Conservation (phyloP, 768 basidiomycete genomes). For the Rhizopogon vesiculosus region DNA sequence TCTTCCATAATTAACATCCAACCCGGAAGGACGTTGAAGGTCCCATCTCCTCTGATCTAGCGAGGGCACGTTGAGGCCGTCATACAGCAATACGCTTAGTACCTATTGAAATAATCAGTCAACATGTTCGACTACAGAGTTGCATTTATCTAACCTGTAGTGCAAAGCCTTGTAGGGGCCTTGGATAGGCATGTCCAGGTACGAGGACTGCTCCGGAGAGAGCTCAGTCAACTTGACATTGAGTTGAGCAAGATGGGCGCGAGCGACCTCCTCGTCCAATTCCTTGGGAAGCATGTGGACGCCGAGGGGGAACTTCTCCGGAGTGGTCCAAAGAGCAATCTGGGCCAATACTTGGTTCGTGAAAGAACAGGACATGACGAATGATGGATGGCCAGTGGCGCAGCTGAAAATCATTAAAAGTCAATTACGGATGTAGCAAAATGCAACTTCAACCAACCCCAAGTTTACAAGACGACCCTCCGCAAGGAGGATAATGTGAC, state of each 20-base stretch:
- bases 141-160: conserved; percentile 45
- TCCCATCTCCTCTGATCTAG: conserved; percentile 51
- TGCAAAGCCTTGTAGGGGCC: conserved; percentile 78
- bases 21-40: conserved; percentile 59
- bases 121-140: not conserved
- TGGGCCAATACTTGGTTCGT: conserved; percentile 97
- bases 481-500: conserved; percentile 95
- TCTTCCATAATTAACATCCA: conserved; percentile 48
- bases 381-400: conserved; percentile 97
- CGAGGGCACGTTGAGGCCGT: conserved; percentile 82
- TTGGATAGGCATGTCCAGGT: conserved; percentile 84
- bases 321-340: conserved; percentile 95
- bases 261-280: conserved; percentile 98
- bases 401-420: conserved; percentile 44
- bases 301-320: conserved; percentile 89
- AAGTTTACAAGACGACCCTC: conserved; percentile 99
- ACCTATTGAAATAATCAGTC: conserved; percentile 16
- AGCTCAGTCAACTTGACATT: conserved; percentile 91
- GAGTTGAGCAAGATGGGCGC: conserved; percentile 87
- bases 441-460: conserved; percentile 47
- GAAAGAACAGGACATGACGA: conserved; percentile 99
- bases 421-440: not conserved
- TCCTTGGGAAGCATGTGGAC: conserved; percentile 99
- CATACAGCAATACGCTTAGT: conserved; percentile 26
- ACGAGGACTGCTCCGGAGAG: conserved; percentile 68